phyloP scores from a whole-genome alignment of 371 early-diverging fungal species.

The Nematocida sp. region DNA sequence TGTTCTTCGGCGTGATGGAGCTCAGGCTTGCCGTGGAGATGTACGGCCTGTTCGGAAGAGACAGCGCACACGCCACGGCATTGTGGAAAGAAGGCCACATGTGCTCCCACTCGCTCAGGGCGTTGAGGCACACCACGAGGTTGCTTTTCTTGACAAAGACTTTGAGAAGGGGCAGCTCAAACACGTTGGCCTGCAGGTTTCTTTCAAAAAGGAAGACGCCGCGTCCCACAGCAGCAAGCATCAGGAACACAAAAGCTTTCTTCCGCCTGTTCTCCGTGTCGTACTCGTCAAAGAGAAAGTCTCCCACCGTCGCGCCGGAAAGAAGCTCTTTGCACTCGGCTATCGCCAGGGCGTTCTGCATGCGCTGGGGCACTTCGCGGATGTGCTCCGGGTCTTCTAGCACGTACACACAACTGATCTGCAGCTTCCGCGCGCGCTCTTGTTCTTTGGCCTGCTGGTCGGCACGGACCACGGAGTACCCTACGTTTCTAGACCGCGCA shows the following conservation, averaged over 20 bases:
- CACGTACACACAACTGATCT: slow-evolving; percentile 10
- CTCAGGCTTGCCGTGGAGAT: slow-evolving; percentile 40
- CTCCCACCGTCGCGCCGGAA: slow-evolving; percentile 26
- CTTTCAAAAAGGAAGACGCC: slow-evolving; percentile 26
- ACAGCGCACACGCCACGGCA: slow-evolving; percentile 31
- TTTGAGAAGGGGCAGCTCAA: slow-evolving; percentile 40
- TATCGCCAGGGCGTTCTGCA: slow-evolving; percentile 4
- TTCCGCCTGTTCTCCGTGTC: slow-evolving; percentile 48
- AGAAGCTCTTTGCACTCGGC: slow-evolving; percentile 50
- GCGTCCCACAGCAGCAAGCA: slow-evolving; percentile 24
- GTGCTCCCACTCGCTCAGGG: slow-evolving; percentile 30
- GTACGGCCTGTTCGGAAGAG: slow-evolving; percentile 48
- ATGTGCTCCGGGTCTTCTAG: slow-evolving; percentile 50
- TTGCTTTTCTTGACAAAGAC: slow-evolving; percentile 45
- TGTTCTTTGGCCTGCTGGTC: slow-evolving; percentile 1
- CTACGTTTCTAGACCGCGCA: slow-evolving; percentile 13
- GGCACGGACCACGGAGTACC: slow-evolving; percentile 13
- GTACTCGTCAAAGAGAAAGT: slow-evolving; percentile 49
- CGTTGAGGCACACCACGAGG: slow-evolving; percentile 16
- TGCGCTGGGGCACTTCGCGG: neutral
- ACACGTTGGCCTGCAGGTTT: slow-evolving; percentile 26
- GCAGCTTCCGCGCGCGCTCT: neutral
- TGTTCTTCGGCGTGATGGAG: neutral
- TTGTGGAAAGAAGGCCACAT: slow-evolving; percentile 50
- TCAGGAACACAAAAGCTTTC: slow-evolving; percentile 40